These are phyloP conservation scores for Musa troglodytarum DNA, from an alignment of 176 grass and related monocot genomes.

Conservation along the genomic window DNA sequence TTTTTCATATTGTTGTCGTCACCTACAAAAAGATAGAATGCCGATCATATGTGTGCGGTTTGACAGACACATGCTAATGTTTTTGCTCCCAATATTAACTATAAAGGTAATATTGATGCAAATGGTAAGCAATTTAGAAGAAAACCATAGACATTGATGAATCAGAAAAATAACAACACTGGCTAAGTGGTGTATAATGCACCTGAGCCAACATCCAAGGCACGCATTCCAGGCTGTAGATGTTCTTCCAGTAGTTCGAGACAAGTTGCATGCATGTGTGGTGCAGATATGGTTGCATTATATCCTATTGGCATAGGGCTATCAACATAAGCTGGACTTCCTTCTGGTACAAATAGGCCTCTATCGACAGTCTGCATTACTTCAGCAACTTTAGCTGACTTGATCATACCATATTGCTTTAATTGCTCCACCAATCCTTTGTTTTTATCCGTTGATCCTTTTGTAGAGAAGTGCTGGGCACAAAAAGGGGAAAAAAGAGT, in stretches of 20 bases:
- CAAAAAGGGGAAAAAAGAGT: background rate
- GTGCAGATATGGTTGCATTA: background rate
- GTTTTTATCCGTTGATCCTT: background rate
- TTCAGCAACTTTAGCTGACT: slow-evolving; percentile 1
- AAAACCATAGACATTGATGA: too few relatives aligned
- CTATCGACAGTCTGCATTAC: slow-evolving; percentile 7
- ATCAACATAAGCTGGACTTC: background rate
- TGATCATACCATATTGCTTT: background rate
- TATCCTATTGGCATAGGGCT: slow-evolving; percentile 2
- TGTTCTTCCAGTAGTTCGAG: background rate
- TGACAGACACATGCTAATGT: too few relatives aligned
- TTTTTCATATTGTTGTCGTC: too few relatives aligned
- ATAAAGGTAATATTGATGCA: too few relatives aligned
- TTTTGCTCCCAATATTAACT: too few relatives aligned
- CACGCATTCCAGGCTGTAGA: background rate
- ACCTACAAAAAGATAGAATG: too few relatives aligned
- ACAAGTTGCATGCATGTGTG: background rate
- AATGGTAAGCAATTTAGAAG: too few relatives aligned
- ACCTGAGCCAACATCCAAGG: slow-evolving; percentile 1
- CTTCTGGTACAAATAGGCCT: background rate
- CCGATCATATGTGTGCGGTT: too few relatives aligned
- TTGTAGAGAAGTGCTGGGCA: background rate
- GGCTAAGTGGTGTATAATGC: background rate
- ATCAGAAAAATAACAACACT: too few relatives aligned
- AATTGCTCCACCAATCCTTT: background rate